A percentile compares a stretch with the other conserved stretches of the same genome.
Evolutionary conservation across 1,139 yeast species (phyloP).

Genomic region (Wickerhamiella pararugosa): DNA sequence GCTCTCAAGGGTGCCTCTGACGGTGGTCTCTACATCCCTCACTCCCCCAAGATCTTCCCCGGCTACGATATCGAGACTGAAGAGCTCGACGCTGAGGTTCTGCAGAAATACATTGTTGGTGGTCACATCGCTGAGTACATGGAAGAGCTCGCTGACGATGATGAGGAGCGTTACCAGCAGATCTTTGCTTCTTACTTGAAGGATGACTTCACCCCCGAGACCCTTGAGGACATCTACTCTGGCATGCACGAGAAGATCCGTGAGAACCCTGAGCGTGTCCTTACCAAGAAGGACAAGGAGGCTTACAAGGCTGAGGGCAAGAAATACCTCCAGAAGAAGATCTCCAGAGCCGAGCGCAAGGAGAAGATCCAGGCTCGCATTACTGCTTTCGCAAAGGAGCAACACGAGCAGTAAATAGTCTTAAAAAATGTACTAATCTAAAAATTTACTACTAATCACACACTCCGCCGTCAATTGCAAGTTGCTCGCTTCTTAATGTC

Average conservation of each 20-base stretch:
- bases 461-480: too few species aligned
- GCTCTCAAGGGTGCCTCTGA: slow-evolving; percentile 99
- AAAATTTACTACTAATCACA: too few species aligned
- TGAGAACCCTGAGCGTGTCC: slow-evolving; percentile 87
- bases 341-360: slow-evolving; percentile 82
- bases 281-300: slow-evolving; percentile 90
- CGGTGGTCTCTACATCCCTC: slow-evolving; percentile 99
- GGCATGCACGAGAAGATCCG: slow-evolving; percentile 94
- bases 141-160: slow-evolving; percentile 99
- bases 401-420: neutral
- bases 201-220: slow-evolving; percentile 96
- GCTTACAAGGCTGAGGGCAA: slow-evolving; percentile 95
- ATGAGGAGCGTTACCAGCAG: slow-evolving; percentile 97
- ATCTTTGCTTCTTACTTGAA: slow-evolving; percentile 94
- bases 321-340: slow-evolving; percentile 80
- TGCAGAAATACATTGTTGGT: slow-evolving; percentile 99
- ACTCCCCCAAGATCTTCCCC: slow-evolving; percentile 99
- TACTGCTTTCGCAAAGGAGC: slow-evolving; percentile 28
- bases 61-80: slow-evolving; percentile 99
- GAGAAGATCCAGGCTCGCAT: slow-evolving; percentile 86
- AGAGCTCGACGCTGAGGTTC: slow-evolving; percentile 94
- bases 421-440: too few species aligned
- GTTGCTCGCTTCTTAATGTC: too few species aligned
- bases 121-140: slow-evolving; percentile 99
- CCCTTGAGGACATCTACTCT: slow-evolving; percentile 85